Base-by-base conservation (phyloP, 495 filamentous ascomycete species). In the Neurospora terricola region DNA sequence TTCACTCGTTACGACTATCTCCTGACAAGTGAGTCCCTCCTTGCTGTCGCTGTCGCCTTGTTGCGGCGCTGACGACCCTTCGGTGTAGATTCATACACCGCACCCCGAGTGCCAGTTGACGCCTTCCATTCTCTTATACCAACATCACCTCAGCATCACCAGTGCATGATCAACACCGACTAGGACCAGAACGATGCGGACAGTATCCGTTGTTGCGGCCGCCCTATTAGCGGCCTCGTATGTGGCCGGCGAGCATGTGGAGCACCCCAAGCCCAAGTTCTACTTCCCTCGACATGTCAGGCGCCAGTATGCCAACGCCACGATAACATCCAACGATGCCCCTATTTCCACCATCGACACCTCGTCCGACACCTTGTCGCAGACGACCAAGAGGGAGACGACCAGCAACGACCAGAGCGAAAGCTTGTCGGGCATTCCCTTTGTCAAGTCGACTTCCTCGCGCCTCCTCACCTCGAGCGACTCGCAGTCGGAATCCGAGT, bases 201-300 rank as follows among this genome's bases (percentile, higher is more conserved):
- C 85, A 74, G 80, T 80, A 73, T 84, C 86, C 36, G 73, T 86
- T 59, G 75, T 89, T 72, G 81, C 86, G 71, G 87, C 85, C 75
- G 84, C 87, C 40, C 75, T 89, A 74, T 84, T 86, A 73, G 81
- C 86, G 36, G 81, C 85, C 75, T 82, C 87, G 72, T 83, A 86
- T 27, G 80, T 87, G 62, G 84, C 82, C 71, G 81, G 77, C 38
- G 42, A 76, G 66, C 83, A 85, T 38, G 77, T 82, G 36, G 81
- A 18, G 54, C 54, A 18, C 54, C 2, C 86, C 48, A 80, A 78
- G 76, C 88, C 88, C 8, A 86, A 81, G 76, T 85, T 85, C 75
- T 90, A 91, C 80, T 89, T 89, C 73, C 89, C 88, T 11, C 82
- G 83, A 54, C 84, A 90, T 59, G 82, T 90, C 73, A 90, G 88